These are phyloP conservation scores for Acer yangbiense DNA, from an alignment of 345 rosid genomes.

Conservation along the genomic window DNA sequence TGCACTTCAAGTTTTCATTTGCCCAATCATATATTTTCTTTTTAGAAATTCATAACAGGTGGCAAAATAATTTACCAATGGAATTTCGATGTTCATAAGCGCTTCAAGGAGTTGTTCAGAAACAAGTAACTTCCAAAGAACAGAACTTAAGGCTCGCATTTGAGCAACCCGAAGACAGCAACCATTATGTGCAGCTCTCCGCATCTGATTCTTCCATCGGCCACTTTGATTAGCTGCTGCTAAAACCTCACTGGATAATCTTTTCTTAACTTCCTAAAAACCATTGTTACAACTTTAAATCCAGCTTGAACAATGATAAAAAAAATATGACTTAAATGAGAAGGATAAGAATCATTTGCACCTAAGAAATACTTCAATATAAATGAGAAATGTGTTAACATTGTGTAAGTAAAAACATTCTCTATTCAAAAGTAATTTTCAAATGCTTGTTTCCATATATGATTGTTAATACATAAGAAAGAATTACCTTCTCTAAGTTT, in stretches of 20 bases:
- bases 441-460: neutral
- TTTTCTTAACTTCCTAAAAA: constrained; percentile 82
- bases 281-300: constrained; percentile 31
- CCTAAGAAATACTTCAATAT: neutral
- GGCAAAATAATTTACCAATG: constrained; percentile 59
- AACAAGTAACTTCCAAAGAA: constrained; percentile 83
- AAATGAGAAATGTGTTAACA: neutral
- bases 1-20: neutral
- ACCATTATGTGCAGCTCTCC: constrained; percentile 92
- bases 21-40: constrained; percentile 18
- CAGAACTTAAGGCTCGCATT: constrained; percentile 68
- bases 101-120: constrained; percentile 73
- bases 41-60: constrained; percentile 2
- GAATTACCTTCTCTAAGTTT: constrained; percentile 83
- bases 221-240: constrained; percentile 92
- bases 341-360: constrained; percentile 8
- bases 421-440: constrained; percentile 10
- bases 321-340: neutral
- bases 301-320: constrained; percentile 18
- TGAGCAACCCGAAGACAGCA: constrained; percentile 95
- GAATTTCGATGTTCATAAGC: constrained; percentile 70
- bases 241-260: constrained; percentile 74
- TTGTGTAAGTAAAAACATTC: neutral
- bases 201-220: constrained; percentile 94
- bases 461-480: neutral